Evolutionary conservation across 805 yeast genomes (phyloP).

Genomic region (Ogataea zsoltii): DNA sequence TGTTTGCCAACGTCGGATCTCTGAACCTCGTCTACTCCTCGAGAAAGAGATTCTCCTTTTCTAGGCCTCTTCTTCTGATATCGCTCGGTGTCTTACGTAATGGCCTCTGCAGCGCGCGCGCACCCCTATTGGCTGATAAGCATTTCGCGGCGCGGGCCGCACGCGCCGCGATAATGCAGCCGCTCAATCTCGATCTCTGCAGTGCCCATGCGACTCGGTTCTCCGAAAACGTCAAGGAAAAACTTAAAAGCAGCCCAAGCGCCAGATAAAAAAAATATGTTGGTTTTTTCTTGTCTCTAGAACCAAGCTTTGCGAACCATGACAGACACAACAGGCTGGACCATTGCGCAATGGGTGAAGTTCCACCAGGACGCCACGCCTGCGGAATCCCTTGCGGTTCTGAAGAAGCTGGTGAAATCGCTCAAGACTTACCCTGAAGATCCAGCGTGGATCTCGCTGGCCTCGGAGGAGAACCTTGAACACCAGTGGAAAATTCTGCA

Average conservation of each 20-base stretch:
- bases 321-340: conserved; percentile 60
- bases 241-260: conserved; percentile 2
- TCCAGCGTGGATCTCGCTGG: conserved; percentile 92
- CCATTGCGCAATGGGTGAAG: conserved; percentile 72
- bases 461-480: conserved; percentile 56
- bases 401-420: conserved; percentile 46
- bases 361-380: conserved; percentile 67
- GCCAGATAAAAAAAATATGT: not conserved
- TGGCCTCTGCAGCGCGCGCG: not conserved
- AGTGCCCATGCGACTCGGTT: not conserved
- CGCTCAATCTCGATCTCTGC: not conserved
- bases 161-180: conserved; percentile 6
- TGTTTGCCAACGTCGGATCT: too few relatives aligned
- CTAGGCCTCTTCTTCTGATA: too few relatives aligned
- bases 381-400: conserved; percentile 53
- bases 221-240: not conserved
- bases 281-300: not conserved
- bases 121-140: conserved; percentile 5
- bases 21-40: too few relatives aligned
- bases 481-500: conserved; percentile 82
- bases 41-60: too few relatives aligned
- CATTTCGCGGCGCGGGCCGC: not conserved
- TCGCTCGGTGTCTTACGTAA: conserved; percentile 7
- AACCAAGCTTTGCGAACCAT: not conserved
- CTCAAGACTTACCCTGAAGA: conserved; percentile 54